These are phyloP conservation scores for Angomonas deanei DNA, from an alignment of 208 protist species.

Conservation along the genomic window DNA sequence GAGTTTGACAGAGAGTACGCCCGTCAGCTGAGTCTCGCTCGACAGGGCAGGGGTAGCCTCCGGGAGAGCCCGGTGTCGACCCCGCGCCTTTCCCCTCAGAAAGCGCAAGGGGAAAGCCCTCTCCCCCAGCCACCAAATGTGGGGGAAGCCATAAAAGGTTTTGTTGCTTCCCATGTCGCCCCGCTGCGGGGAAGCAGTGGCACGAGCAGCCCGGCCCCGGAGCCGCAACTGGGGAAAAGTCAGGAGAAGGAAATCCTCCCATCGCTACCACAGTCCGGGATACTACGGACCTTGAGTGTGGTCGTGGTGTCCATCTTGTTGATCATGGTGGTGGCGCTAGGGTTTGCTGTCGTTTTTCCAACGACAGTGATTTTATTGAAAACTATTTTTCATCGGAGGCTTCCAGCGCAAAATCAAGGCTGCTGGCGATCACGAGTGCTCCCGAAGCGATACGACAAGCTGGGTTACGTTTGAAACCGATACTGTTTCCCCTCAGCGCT, in stretches of 20 bases:
- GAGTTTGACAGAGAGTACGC: conserved; percentile 59
- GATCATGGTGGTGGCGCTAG: background rate
- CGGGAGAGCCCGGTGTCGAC: conserved; percentile 6
- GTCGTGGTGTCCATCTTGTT: background rate
- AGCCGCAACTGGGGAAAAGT: no score
- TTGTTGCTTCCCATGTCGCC: conserved; percentile 22
- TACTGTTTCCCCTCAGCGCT: background rate
- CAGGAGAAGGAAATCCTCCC: background rate
- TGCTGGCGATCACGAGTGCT: background rate
- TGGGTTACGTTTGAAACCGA: background rate
- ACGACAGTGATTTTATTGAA: no score
- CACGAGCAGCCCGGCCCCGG: no score
- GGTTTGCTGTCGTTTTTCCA: background rate
- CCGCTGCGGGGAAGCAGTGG: conserved; percentile 12
- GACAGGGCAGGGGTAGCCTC: conserved; percentile 24
- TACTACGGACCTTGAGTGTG: no score
- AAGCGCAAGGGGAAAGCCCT: conserved; percentile 3
- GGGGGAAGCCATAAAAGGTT: conserved; percentile 20
- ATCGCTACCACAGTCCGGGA: no score
- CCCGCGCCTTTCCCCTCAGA: background rate
- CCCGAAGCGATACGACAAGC: background rate
- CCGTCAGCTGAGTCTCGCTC: conserved; percentile 32
- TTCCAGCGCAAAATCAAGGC: no score
- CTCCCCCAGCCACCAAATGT: conserved; percentile 7
- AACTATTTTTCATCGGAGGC: no score